phyloP scores from a whole-genome alignment of 176 grass and related monocot species.

The Oryza coarctata region DNA sequence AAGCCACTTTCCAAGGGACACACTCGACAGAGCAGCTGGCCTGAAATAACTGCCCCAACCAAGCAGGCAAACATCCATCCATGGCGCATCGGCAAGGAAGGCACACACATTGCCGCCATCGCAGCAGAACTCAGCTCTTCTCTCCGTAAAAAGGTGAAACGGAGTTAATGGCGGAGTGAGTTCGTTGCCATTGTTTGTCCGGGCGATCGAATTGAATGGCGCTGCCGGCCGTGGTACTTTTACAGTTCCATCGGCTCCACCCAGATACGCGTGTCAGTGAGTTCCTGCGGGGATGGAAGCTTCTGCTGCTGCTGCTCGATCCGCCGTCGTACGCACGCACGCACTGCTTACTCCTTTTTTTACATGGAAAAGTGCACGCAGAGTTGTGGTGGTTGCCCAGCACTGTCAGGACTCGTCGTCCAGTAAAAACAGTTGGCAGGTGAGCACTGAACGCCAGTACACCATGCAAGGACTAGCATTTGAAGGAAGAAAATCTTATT shows the following conservation, averaged over 20 bases:
- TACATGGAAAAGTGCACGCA: slow-evolving; percentile 41
- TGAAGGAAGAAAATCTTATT: not conserved
- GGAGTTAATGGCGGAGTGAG: slow-evolving; percentile 14
- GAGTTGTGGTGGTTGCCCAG: slow-evolving; percentile 31
- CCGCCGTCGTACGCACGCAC: not conserved
- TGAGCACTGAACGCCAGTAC: not conserved
- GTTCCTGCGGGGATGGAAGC: slow-evolving; percentile 40
- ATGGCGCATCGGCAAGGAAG: slow-evolving; percentile 6
- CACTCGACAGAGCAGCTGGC: slow-evolving; percentile 19
- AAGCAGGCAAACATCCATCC: slow-evolving; percentile 28
- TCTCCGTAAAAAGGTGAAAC: slow-evolving; percentile 29
- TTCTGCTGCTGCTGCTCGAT: slow-evolving; percentile 29
- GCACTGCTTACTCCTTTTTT: not conserved
- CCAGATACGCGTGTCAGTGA: slow-evolving; percentile 55
- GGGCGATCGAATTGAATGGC: slow-evolving; percentile 18
- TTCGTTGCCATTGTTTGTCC: slow-evolving; percentile 11
- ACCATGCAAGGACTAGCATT: not conserved
- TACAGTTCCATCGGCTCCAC: slow-evolving; percentile 49
- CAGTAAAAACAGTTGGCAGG: slow-evolving; percentile 28
- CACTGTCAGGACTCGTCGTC: slow-evolving; percentile 26
- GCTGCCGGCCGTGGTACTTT: slow-evolving; percentile 29
- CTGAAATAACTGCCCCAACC: slow-evolving; percentile 39
- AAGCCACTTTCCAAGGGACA: slow-evolving; percentile 9
- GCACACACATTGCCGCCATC: not conserved
- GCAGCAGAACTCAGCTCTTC: not conserved